These are phyloP conservation scores for Xylaria polymorpha DNA, from an alignment of 2,329 filamentous ascomycete species.

Conservation along the genomic window DNA sequence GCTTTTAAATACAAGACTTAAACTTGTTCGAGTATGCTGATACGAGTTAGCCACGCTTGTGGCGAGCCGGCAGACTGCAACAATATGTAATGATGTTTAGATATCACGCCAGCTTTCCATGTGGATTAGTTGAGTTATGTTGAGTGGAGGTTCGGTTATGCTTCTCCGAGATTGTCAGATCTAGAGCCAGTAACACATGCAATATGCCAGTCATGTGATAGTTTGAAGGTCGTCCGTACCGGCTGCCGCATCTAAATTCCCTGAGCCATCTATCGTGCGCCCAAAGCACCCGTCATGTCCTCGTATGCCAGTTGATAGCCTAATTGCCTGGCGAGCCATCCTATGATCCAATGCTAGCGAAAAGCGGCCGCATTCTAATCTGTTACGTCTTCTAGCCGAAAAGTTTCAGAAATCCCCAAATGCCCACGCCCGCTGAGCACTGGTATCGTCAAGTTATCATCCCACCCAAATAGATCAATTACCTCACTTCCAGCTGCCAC, in stretches of 20 bases:
- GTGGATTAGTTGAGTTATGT: conserved; percentile 14
- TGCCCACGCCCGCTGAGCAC: conserved; percentile 87
- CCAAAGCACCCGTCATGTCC: conserved; percentile 17
- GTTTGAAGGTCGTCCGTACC: conserved; percentile 30
- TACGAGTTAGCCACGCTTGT: conserved; percentile 40
- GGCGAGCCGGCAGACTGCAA: conserved; percentile 38
- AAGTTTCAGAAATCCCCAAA: conserved; percentile 90
- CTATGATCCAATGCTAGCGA: conserved; percentile 23
- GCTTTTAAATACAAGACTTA: conserved; percentile 22
- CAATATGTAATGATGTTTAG: conserved; percentile 15
- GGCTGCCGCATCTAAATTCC: conserved; percentile 36
- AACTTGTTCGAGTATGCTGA: conserved; percentile 29
- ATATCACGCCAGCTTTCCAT: conserved; percentile 17
- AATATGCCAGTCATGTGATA: conserved; percentile 29
- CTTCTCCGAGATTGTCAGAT: conserved; percentile 23
- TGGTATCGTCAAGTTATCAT: conserved; percentile 97
- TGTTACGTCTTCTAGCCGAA: conserved; percentile 68
- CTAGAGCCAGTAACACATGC: conserved; percentile 20
- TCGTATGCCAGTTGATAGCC: conserved; percentile 15
- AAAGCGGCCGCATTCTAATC: conserved; percentile 34
- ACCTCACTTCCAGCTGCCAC: conserved; percentile 90
- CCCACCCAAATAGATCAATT: conserved; percentile 91
- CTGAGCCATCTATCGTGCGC: conserved; percentile 32
- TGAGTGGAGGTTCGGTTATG: conserved; percentile 26
- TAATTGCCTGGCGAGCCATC: conserved; percentile 10